Conservation (phyloP, 1,284 basidiomycete genomes). For the Afroboletus lepidellus region DNA sequence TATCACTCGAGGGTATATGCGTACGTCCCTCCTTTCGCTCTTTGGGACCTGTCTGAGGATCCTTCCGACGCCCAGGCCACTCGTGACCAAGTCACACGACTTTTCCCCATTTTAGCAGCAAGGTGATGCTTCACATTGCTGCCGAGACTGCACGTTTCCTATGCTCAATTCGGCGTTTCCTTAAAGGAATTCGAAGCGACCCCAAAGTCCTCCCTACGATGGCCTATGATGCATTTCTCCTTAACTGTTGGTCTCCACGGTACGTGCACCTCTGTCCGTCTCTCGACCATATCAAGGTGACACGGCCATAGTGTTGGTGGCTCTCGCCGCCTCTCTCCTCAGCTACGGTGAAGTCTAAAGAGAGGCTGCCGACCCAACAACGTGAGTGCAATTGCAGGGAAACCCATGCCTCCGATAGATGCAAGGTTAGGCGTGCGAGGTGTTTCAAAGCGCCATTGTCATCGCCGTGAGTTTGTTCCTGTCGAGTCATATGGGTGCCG, state of each 20-base stretch:
- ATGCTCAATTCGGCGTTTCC: slow-evolving; percentile 65
- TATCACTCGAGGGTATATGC: slow-evolving; percentile 78
- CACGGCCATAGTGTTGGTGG: slow-evolving; percentile 71
- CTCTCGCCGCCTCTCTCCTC: slow-evolving; percentile 82
- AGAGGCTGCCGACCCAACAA: slow-evolving; percentile 47
- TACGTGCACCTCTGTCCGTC: slow-evolving; percentile 18
- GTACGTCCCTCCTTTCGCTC: slow-evolving; percentile 36
- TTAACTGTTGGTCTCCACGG: slow-evolving; percentile 77
- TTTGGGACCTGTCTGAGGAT: background rate
- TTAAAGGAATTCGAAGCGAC: slow-evolving; percentile 58
- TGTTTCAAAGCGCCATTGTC: slow-evolving; percentile 71
- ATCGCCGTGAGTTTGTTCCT: slow-evolving; percentile 48
- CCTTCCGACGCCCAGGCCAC: slow-evolving; percentile 45
- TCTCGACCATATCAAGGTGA: slow-evolving; percentile 52
- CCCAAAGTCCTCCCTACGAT: slow-evolving; percentile 71
- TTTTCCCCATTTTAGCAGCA: slow-evolving; percentile 63
- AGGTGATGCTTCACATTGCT: slow-evolving; percentile 56
- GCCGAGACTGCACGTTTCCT: slow-evolving; percentile 74
- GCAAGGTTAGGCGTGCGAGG: slow-evolving; percentile 72
- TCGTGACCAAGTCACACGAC: slow-evolving; percentile 73
- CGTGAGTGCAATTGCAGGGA: slow-evolving; percentile 53
- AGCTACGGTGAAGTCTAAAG: slow-evolving; percentile 91
- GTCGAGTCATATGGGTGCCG: background rate
- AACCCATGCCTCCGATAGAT: slow-evolving; percentile 85
- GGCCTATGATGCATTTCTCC: slow-evolving; percentile 82